These are phyloP conservation scores for Rehmannia glutinosa DNA, from an alignment of 257 asterid genomes.

Conservation along the genomic window DNA sequence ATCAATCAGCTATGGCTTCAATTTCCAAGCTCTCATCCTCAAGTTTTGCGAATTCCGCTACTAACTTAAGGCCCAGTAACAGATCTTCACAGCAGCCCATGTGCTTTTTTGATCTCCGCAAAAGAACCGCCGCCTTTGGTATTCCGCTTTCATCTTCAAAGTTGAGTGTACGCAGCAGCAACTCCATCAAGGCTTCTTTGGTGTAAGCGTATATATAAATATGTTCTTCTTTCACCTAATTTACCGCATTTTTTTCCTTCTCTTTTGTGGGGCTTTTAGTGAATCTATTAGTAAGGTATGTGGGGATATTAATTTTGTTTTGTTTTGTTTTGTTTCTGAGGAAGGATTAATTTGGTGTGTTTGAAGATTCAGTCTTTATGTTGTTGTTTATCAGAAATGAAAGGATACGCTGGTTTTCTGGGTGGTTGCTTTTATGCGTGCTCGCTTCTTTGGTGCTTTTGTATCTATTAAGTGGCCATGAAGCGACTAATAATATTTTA, in stretches of 20 bases:
- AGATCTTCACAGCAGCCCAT: constrained; percentile 42
- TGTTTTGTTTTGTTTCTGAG: no score
- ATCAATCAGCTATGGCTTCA: constrained; percentile 53
- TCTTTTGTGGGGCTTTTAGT: neutral
- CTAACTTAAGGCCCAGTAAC: constrained; percentile 15
- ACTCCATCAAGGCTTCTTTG: constrained; percentile 33
- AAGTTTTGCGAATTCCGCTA: constrained; percentile 23
- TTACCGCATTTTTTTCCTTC: neutral
- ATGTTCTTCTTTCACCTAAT: neutral
- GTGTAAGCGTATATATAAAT: constrained; percentile 34
- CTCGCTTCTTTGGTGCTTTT: neutral
- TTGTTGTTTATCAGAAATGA: neutral
- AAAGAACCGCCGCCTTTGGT: constrained; percentile 19
- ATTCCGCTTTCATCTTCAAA: constrained; percentile 33
- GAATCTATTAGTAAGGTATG: neutral
- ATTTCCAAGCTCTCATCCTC: constrained; percentile 59
- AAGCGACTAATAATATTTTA: neutral
- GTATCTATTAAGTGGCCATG: neutral
- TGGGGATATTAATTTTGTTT: neutral
- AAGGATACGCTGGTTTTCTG: neutral
- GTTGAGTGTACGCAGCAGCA: constrained; percentile 27
- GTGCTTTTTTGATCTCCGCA: constrained; percentile 40
- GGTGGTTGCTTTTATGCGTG: neutral
- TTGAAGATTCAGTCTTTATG: neutral
- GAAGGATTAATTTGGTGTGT: no score